These are phyloP conservation scores for Salvia hispanica DNA, from an alignment of 257 asterid species.

Conservation along the genomic window DNA sequence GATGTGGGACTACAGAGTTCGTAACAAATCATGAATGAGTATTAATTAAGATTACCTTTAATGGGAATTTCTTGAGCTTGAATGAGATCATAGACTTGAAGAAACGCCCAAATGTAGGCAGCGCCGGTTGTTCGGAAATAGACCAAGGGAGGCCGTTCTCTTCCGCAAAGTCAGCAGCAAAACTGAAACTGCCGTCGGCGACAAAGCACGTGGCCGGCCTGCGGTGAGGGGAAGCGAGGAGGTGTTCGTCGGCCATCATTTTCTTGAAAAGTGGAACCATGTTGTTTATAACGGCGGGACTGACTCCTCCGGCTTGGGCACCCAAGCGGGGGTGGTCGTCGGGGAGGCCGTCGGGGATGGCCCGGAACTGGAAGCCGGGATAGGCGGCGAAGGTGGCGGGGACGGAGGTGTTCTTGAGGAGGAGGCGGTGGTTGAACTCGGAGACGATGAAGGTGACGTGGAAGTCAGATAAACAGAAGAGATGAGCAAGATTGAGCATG, in stretches of 20 bases:
- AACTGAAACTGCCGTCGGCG: constrained; percentile 49
- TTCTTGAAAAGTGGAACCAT: constrained; percentile 35
- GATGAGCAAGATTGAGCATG: constrained; percentile 67
- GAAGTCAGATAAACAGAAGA: constrained; percentile 49
- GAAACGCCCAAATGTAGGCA: constrained; percentile 53
- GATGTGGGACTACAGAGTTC: no score
- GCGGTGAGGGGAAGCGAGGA: constrained; percentile 13
- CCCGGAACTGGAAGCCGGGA: constrained; percentile 47
- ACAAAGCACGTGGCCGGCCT: constrained; percentile 45
- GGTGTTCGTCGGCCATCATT: constrained; percentile 38
- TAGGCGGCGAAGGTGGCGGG: constrained; percentile 36
- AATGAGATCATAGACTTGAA: constrained; percentile 46
- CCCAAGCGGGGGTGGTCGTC: constrained; percentile 57
- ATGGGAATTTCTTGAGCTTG: constrained; percentile 48
- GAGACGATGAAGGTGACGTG: constrained; percentile 60
- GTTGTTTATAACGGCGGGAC: constrained; percentile 35
- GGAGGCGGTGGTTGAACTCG: constrained; percentile 50
- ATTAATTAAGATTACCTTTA: no score
- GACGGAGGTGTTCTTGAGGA: constrained; percentile 41
- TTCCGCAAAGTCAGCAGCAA: constrained; percentile 52
- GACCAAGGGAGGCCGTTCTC: constrained; percentile 54
- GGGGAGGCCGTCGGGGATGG: constrained; percentile 57
- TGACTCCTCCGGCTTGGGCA: constrained; percentile 31
- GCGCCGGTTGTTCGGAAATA: constrained; percentile 51
- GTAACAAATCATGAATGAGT: no score